Conservation (phyloP, 2,329 filamentous ascomycete species). For the Taxawa tesnikishii region DNA sequence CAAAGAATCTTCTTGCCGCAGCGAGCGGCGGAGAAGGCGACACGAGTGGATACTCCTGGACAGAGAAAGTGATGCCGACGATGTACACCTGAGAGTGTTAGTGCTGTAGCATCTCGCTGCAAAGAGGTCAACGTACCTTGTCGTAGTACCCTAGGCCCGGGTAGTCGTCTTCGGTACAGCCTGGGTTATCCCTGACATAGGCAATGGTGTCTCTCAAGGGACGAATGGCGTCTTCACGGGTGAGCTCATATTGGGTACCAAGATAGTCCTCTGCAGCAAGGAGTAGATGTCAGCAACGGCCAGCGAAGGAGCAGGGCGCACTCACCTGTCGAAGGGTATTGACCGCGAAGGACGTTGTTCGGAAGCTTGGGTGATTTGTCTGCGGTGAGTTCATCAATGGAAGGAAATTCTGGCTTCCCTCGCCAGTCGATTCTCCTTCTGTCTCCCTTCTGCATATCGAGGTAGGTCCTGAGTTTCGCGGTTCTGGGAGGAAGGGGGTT, state of each 20-base stretch:
- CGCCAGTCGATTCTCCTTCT: too few species aligned
- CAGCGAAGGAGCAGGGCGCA: not conserved
- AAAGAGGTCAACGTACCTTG: constrained; percentile 49
- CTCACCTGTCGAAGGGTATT: constrained; percentile 43
- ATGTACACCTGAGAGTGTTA: constrained; percentile 51
- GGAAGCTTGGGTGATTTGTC: constrained; percentile 9
- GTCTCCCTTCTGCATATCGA: too few species aligned
- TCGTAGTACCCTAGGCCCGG: constrained; percentile 51
- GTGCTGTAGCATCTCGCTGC: too few species aligned
- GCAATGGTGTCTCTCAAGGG: constrained; percentile 56
- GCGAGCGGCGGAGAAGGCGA: constrained; percentile 58
- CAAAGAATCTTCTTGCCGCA: constrained; percentile 57
- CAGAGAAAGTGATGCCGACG: constrained; percentile 50
- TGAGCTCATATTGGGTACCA: constrained; percentile 58
- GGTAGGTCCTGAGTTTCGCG: too few species aligned
- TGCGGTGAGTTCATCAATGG: constrained; percentile 2
- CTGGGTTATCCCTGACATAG: constrained; percentile 39
- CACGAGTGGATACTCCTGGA: constrained; percentile 48
- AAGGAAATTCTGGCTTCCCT: not conserved
- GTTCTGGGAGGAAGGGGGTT: too few species aligned
- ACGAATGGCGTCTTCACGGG: constrained; percentile 62
- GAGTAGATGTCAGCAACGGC: constrained; percentile 3
- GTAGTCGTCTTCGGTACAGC: constrained; percentile 28
- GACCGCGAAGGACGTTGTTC: constrained; percentile 43
- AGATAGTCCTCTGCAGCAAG: constrained; percentile 47